Percentiles rank a stretch among this genome's conserved stretches.
Evolutionary conservation across 23 red algal genomes (phyloP).

Genomic region (Chondrus crispus): DNA sequence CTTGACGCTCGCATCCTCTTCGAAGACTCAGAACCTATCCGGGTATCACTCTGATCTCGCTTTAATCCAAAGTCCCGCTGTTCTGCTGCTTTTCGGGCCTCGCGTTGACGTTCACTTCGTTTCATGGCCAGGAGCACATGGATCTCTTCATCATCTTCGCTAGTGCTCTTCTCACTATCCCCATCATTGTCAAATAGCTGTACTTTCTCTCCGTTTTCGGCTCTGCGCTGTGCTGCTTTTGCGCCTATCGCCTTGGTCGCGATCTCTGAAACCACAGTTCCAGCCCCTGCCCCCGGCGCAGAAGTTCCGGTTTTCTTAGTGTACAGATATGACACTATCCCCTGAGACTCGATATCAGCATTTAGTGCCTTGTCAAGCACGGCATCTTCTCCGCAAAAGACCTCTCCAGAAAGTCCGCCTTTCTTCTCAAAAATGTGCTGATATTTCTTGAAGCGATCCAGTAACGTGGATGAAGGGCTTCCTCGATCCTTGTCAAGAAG

Average conservation of each 20-base stretch:
- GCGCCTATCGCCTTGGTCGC: background rate
- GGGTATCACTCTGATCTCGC: no score
- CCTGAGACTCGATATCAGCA: conserved; percentile 35
- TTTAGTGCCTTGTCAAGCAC: conserved; percentile 39
- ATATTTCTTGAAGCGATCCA: conserved; percentile 24
- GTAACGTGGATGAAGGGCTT: background rate
- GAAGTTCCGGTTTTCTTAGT: conserved; percentile 27
- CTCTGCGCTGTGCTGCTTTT: background rate
- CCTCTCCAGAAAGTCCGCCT: background rate
- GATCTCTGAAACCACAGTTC: background rate
- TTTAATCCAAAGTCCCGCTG: background rate
- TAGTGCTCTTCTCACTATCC: conserved; percentile 19
- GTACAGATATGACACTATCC: conserved; percentile 64
- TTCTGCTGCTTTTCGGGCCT: background rate
- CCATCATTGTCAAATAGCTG: conserved; percentile 12
- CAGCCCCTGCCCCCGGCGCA: background rate
- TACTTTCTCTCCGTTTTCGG: background rate
- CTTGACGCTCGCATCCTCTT: no score
- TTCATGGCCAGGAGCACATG: background rate
- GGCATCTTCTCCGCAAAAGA: conserved; percentile 51
- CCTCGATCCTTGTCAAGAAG: background rate
- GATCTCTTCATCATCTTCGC: conserved; percentile 22
- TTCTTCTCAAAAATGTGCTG: conserved; percentile 18
- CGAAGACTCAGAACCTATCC: no score
- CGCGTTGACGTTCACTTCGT: background rate